Percentiles rank a stretch among this genome's conserved stretches.
phyloP scores from a whole-genome alignment of 2,329 filamentous ascomycete genomes.

The Coniochaeta ligniaria region DNA sequence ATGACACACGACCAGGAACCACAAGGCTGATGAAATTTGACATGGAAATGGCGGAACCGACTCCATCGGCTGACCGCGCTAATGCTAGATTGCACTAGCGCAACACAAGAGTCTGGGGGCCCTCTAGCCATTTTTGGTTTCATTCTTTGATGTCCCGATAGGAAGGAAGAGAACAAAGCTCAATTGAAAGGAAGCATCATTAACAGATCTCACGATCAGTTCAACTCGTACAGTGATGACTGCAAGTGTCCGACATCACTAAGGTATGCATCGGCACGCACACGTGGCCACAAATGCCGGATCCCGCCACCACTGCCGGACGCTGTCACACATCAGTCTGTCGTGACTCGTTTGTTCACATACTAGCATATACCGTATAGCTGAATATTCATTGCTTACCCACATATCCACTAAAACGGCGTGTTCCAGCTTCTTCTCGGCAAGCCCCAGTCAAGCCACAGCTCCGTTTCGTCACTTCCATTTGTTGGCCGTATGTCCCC shows the following conservation, averaged over 20 bases:
- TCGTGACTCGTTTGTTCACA: not conserved
- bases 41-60: slow-evolving; percentile 1
- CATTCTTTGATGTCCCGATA: no score
- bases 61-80: not conserved
- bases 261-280: not conserved
- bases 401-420: not conserved
- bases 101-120: not conserved
- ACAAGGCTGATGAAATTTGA: slow-evolving; percentile 6
- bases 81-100: not conserved
- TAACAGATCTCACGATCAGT: not conserved
- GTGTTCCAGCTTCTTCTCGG: not conserved
- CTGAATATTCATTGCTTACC: no score
- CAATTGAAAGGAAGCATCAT: no score
- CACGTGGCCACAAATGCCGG: not conserved
- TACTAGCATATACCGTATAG: not conserved
- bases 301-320: not conserved
- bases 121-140: not conserved
- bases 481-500: not conserved
- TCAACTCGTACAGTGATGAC: not conserved
- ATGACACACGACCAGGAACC: slow-evolving; percentile 1
- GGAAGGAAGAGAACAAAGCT: no score
- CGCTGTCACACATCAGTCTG: not conserved
- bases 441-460: not conserved
- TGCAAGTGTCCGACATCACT: not conserved
- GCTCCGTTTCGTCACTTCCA: not conserved